Percentiles rank a stretch among this genome's conserved stretches.
Evolutionary conservation across 345 rosid genomes (phyloP).

Genomic region (Populus alba): DNA sequence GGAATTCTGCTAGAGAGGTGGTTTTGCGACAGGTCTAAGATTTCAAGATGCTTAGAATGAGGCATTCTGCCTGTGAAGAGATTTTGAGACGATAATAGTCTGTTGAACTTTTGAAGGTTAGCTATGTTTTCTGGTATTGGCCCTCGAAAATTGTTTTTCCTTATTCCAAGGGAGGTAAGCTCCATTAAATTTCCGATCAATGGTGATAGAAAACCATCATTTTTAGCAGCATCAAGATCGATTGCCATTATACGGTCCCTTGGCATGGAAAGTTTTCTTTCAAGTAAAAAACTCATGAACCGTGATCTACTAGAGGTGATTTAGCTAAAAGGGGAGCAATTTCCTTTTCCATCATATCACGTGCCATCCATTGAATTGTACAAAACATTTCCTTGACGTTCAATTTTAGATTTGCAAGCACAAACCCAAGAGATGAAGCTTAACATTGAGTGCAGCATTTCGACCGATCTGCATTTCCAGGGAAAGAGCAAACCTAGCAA

Average conservation of each 20-base stretch:
- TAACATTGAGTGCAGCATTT: no score
- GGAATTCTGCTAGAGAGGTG: constrained; percentile 44
- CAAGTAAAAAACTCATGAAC: not conserved
- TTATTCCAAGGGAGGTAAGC: constrained; percentile 42
- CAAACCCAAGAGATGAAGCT: no score
- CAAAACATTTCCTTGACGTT: not conserved
- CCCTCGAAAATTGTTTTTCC: constrained; percentile 52
- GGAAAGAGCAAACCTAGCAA: not conserved
- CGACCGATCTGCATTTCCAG: not conserved
- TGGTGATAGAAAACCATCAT: constrained; percentile 54
- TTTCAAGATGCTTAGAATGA: constrained; percentile 30
- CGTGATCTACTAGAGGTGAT: not conserved
- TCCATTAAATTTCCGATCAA: constrained; percentile 48
- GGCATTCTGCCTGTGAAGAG: constrained; percentile 53
- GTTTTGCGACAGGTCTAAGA: constrained; percentile 47
- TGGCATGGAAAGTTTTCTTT: constrained; percentile 26
- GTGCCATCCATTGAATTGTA: not conserved
- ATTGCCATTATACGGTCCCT: constrained; percentile 40
- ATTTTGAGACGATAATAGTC: constrained; percentile 34
- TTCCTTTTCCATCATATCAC: no score
- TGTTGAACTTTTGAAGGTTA: constrained; percentile 43
- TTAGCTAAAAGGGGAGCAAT: not conserved
- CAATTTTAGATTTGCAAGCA: not conserved
- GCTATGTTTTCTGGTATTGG: constrained; percentile 47
- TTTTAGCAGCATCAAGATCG: constrained; percentile 49